These are phyloP conservation scores for Irpex rosettiformis DNA, from an alignment of 1,284 basidiomycete species.

Conservation along the genomic window DNA sequence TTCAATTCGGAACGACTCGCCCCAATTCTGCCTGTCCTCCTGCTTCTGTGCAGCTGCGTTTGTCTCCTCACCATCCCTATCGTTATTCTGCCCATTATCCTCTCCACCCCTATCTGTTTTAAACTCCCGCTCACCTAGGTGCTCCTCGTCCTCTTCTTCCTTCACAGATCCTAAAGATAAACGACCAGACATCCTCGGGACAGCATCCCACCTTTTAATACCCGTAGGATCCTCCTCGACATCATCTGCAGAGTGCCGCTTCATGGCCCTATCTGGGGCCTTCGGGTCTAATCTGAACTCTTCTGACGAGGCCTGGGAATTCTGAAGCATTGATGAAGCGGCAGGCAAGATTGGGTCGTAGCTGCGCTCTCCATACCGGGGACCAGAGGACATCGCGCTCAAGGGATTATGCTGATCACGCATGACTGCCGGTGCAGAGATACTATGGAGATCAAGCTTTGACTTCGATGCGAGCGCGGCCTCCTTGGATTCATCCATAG, in stretches of 20 bases:
- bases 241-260: conserved; percentile 17
- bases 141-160: conserved; percentile 25
- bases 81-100: neutral
- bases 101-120: neutral
- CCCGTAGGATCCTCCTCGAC: conserved; percentile 11
- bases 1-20: conserved; percentile 77
- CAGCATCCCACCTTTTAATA: conserved; percentile 17
- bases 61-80: neutral
- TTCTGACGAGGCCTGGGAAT: conserved; percentile 13
- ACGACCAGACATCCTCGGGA: conserved; percentile 4
- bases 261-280: conserved; percentile 41
- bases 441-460: neutral
- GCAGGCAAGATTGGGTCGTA: conserved; percentile 23
- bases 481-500: conserved; percentile 14
- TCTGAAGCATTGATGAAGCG: neutral
- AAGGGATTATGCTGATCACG: conserved; percentile 35
- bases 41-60: conserved; percentile 2
- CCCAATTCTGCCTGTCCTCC: conserved; percentile 49
- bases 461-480: neutral
- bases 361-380: conserved; percentile 28
- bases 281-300: conserved; percentile 39
- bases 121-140: neutral
- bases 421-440: conserved; percentile 52
- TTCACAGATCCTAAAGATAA: conserved; percentile 18
- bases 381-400: conserved; percentile 20